Conservation (phyloP, 352 stramenopile species). For the Blastocystis sp. region DNA sequence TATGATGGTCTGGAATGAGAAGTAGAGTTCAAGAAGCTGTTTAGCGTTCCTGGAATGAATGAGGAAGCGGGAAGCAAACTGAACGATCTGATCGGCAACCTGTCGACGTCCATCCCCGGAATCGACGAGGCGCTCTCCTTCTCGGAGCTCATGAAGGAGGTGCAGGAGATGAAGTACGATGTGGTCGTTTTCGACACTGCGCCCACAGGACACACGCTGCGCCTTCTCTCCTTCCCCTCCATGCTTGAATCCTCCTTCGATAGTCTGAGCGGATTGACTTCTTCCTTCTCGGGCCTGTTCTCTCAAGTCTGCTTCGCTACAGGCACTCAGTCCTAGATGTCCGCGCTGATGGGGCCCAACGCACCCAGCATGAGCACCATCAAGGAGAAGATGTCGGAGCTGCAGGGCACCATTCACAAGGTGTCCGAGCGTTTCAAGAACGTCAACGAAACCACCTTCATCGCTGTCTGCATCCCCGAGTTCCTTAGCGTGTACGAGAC, state of each 20-base stretch:
- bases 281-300: conserved; percentile 74
- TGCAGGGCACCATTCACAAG: conserved; percentile 93
- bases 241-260: conserved; percentile 95
- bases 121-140: conserved; percentile 99
- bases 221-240: conserved; percentile 91
- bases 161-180: conserved; percentile 92
- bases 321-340: conserved; percentile 77
- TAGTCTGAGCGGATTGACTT: conserved; percentile 94
- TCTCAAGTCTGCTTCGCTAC: conserved; percentile 82
- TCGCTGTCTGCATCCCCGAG: conserved; percentile 98
- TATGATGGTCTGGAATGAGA: conserved; percentile 2
- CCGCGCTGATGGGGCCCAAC: conserved; percentile 74
- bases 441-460: conserved; percentile 94
- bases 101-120: conserved; percentile 93
- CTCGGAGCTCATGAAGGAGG: conserved; percentile 94
- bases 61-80: conserved; percentile 43
- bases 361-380: conserved; percentile 73
- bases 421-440: conserved; percentile 98
- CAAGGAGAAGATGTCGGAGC: conserved; percentile 89
- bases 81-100: conserved; percentile 86
- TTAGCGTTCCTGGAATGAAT: conserved; percentile 21
- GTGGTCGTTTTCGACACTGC: conserved; percentile 97
- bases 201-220: conserved; percentile 92
- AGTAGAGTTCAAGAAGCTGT: conserved; percentile 53
- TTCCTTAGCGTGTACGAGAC: conserved; percentile 99